Conservation (phyloP, 805 yeast species). For the Groenewaldozyma salmanticensis region DNA sequence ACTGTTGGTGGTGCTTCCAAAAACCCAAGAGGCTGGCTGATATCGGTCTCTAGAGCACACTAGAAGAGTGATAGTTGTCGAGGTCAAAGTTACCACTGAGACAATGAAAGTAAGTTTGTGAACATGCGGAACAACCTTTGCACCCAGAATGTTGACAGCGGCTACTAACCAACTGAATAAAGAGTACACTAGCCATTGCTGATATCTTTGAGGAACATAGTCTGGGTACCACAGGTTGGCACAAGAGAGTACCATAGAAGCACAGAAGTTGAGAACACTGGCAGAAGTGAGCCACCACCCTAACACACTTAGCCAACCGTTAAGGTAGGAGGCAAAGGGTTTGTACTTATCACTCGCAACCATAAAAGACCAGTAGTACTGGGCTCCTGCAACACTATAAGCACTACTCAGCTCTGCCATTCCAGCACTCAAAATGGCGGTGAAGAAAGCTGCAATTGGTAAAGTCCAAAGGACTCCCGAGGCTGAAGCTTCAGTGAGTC, state of each 20-base stretch:
- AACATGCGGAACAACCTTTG: constrained; percentile 37
- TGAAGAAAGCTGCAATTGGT: constrained; percentile 4
- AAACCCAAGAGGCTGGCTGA: constrained; percentile 15
- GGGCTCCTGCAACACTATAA: constrained; percentile 3
- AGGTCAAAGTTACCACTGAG: constrained; percentile 42
- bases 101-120: constrained; percentile 42
- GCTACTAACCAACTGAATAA: background rate
- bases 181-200: background rate
- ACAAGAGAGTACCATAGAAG: constrained; percentile 1
- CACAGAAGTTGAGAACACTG: background rate
- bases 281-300: constrained; percentile 1
- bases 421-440: constrained; percentile 3
- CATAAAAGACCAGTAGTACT: constrained; percentile 6
- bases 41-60: constrained; percentile 43
- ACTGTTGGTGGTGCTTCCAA: constrained; percentile 41
- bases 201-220: background rate
- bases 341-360: constrained; percentile 1
- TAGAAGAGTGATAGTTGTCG: constrained; percentile 45
- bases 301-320: constrained; percentile 1
- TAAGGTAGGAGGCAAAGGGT: background rate
- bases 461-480: background rate
- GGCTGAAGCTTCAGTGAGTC: background rate
- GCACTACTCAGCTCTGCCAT: constrained; percentile 5
- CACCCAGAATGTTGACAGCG: background rate
- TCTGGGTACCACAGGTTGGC: constrained; percentile 1